Base-by-base conservation (phyloP, 208 protist species). In the Trypanosoma melophagium region DNA sequence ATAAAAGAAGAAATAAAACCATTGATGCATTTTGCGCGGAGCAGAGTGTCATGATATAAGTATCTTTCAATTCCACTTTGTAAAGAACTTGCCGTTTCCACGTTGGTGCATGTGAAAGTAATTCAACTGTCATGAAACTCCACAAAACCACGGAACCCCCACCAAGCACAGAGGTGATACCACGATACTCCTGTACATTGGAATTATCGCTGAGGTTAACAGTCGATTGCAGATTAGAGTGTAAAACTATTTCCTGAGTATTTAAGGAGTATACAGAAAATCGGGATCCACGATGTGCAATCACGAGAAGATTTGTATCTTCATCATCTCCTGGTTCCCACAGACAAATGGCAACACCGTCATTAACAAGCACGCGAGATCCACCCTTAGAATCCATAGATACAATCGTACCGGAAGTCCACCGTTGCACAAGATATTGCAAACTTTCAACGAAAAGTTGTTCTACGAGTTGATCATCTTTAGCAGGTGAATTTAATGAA, bases 281-380 rank as follows among this genome's bases (percentile, higher is more conserved):
- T 28, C 68, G 49, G 2, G 25, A 38, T 14, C 60, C 47, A 13
- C 52, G 60, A 9, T 56, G 69, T 7, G 28, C 58, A n/a, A 59
- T 17, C 21, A 67, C 58, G 5, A 74, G 2, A 17, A 74, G n/a
- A 22, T 41, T 60, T 1, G 21, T 22, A 8, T 31, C 57, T 41
- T 66, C 68, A 5, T 60, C 65, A 52, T 51, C 55, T 14, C 28
- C 28, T 24, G 57, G 35, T 19, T 49, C 25, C 69, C 69, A 66
- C 50, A 54, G 14, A n/a, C 52, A 59, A 12, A 40, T 28, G 3
- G 60, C 60, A 47, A 53, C 24, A 49, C 17, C 24, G 51, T 60
- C 38, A 4, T 58, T 16, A n/a, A 42, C 41, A 12, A 74, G 49
- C 28, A 42, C 22, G 3, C 1, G 28, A 12, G 40, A 42, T 22